Evolutionary conservation across 140 eudicot species (phyloP), one percentile per base, ranked within the genome.

Genomic region (Anethum foeniculum): DNA sequence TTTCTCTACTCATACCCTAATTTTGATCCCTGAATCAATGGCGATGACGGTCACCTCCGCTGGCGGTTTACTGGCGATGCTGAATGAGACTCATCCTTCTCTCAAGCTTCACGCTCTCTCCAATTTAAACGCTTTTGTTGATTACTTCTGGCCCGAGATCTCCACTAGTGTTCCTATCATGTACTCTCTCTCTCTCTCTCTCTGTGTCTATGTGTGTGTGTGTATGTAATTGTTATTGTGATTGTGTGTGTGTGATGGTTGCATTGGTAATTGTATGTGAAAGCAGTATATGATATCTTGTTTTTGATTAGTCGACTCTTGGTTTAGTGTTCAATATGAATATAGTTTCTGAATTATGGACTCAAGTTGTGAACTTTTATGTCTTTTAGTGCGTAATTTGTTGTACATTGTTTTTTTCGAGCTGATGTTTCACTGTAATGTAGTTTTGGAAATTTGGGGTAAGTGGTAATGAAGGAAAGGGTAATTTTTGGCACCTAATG

Each of bases 91-190:
- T 18, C 90, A 92, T 69, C 97, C 97, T 36, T 80, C 86, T 1
- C 88, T 95, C 21, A 95, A 92, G 77, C 91, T 87, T 41, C 97
- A 92, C 77, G 99, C 99, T 18, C 93, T 95, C 2, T 76, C 90
- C 30, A 88, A 89, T 81, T 97, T 95, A 14, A 90, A 92, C 83
- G 78, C 97, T 27, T 86, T 84, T 14, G 97, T 90, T 54, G 90
- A 95, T 78, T 77, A 81, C 83, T 92, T 90, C 81, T 95, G 99
- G 99, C 99, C 97, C 1, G 99, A 95, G 97, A 95, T 92, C 90
- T 95, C 99, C 23, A 88, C 96, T 8, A 89, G 93, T 75, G 93
- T 95, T 21, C 93, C 97, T 2, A 88, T 81, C 15, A 90, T 95
- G 99, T 85, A 69, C 69, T 62, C 69, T 62, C 69, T 25, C 69